Conservation (phyloP, 148 eudicot species). For the Rheum nobile region DNA sequence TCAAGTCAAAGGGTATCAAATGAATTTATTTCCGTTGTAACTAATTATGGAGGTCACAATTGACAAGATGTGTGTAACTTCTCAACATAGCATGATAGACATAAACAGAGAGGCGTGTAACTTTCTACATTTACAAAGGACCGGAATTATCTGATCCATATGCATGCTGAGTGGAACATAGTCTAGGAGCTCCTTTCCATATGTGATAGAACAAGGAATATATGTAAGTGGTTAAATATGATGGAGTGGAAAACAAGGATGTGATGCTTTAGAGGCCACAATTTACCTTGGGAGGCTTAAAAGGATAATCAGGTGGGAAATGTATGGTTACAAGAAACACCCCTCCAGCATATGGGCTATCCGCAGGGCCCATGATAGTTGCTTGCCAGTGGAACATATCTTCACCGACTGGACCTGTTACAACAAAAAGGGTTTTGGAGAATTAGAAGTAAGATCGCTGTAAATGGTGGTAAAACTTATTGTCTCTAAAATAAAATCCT, state of each 20-base stretch:
- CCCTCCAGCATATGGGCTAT: slow-evolving; percentile 10
- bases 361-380: slow-evolving; percentile 11
- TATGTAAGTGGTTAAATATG: background rate
- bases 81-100: background rate
- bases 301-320: slow-evolving; percentile 10
- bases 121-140: background rate
- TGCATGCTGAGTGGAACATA: background rate
- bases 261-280: background rate
- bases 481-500: background rate
- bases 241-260: background rate
- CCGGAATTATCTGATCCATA: background rate
- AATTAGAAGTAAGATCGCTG: background rate
- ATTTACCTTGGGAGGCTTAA: slow-evolving; percentile 10
- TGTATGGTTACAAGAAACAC: slow-evolving; percentile 11
- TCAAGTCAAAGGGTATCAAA: background rate
- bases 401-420: slow-evolving; percentile 10
- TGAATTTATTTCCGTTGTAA: background rate
- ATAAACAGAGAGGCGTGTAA: background rate
- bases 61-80: background rate
- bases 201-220: background rate
- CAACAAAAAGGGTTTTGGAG: background rate
- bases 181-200: background rate
- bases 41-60: background rate
- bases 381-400: slow-evolving; percentile 11
- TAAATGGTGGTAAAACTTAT: background rate